Base-by-base conservation (phyloP, 2,329 filamentous ascomycete genomes). In the Hyphodiscus sp. region DNA sequence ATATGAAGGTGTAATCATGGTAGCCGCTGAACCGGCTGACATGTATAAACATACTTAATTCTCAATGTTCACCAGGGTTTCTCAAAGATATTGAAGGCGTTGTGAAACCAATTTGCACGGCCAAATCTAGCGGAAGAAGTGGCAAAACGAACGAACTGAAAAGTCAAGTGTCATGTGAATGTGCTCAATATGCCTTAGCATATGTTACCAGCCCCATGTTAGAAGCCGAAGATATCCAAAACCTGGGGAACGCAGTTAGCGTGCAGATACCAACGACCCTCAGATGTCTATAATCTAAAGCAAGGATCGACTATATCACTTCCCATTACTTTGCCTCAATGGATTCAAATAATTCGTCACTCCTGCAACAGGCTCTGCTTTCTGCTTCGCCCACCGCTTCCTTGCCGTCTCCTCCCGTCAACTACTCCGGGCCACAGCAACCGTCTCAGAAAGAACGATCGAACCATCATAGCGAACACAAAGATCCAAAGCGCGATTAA, bases 401-500 rank as follows among this genome's bases (percentile, higher is more conserved):
- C 45, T 46, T 9, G 48, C 49, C 10, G 48, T 46, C 26, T 59
- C 54, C 11, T 45, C 1, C 57, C 59, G 55, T 62, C 51, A 9
- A 57, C 53, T 20, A 56, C 45, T 6, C 83, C 79, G 5, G 88
- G 87, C 87, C 86, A 91, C 1, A 92, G 69, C n/a, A 94, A 78
- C 64, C 90, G 79, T 58, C 75, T 82, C 23, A 76, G 71, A 52
- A 79, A 69, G 11, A 92, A 75, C n/a, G 86, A 85, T 23, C 80
- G 73, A 38, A 90, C 64, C 86, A 92, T 91, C 71, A 81, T 82
- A 2, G 65, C 71, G 52, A 88, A 83, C 7, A 94, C 83, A 46
- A 82, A 74, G 1, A 82, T 62, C 83, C 89, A 94, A 38, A 84
- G 79, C 11, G 84, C 47, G 10, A 92, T 72, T 13, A 94, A 69